A percentile compares a stretch with the other conserved stretches of the same genome.
These are phyloP conservation scores for Hypoxylon subgilvum DNA, from an alignment of 495 filamentous ascomycete species.

Conservation along the genomic window DNA sequence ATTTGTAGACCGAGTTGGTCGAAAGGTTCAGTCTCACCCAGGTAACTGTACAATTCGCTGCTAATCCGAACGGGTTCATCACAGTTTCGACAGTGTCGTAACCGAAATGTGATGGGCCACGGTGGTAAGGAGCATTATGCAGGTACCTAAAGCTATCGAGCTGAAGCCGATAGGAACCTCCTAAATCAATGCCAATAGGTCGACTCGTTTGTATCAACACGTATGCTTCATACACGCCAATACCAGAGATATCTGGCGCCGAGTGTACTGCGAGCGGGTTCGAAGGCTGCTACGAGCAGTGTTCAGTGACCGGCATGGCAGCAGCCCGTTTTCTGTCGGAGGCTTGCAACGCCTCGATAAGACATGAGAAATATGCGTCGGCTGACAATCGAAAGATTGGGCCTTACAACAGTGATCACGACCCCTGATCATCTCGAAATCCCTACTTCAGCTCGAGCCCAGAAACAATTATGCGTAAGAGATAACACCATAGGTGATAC, in stretches of 20 bases:
- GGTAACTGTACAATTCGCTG: background rate
- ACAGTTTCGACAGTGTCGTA: conserved; percentile 3
- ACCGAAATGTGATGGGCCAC: conserved; percentile 3
- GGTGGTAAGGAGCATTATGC: conserved; percentile 1
- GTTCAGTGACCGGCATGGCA: background rate
- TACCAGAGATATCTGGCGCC: conserved; percentile 1
- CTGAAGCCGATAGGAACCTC: conserved; percentile 9
- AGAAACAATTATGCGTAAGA: conserved; percentile 63
- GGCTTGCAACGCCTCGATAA: too few relatives aligned
- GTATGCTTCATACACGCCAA: conserved; percentile 2
- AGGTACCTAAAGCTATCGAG: background rate
- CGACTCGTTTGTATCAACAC: background rate
- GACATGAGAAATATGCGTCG: background rate
- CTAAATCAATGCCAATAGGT: background rate
- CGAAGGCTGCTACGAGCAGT: background rate
- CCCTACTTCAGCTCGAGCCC: conserved; percentile 54
- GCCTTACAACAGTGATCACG: conserved; percentile 46
- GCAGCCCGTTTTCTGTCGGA: too few relatives aligned
- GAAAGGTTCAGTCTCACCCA: background rate
- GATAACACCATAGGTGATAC: conserved; percentile 72
- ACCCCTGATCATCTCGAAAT: conserved; percentile 52
- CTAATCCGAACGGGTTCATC: conserved; percentile 2
- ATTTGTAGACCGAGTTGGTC: conserved; percentile 1
- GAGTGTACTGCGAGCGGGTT: background rate
- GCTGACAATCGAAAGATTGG: conserved; percentile 42